These are phyloP conservation scores for Inga oerstediana DNA, from an alignment of 306 rosid species.

Conservation along the genomic window DNA sequence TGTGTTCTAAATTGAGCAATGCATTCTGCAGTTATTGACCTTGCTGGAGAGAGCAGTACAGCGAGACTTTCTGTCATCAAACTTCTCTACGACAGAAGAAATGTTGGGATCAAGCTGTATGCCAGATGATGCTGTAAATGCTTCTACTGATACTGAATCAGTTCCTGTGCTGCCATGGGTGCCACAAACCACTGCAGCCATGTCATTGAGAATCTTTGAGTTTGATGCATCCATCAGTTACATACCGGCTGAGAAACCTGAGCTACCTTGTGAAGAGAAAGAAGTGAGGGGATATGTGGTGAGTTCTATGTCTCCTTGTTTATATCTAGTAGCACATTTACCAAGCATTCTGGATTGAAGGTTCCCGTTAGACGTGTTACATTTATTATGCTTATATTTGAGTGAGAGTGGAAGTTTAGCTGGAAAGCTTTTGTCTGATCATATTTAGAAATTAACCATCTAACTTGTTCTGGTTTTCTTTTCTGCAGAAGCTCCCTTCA, in stretches of 20 bases:
- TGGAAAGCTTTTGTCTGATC: slow-evolving; percentile 10
- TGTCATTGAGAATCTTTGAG: slow-evolving; percentile 84
- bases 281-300: slow-evolving; percentile 55
- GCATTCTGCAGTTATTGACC: slow-evolving; percentile 67
- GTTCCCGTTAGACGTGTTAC: slow-evolving; percentile 5
- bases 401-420: neutral
- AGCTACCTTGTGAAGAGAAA: slow-evolving; percentile 48
- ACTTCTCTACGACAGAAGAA: slow-evolving; percentile 71
- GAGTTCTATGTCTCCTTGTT: slow-evolving; percentile 38
- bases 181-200: slow-evolving; percentile 85
- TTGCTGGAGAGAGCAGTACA: slow-evolving; percentile 67
- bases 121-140: slow-evolving; percentile 40
- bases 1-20: slow-evolving; percentile 29
- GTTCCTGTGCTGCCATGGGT: slow-evolving; percentile 86
- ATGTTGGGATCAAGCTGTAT: slow-evolving; percentile 57
- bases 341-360: slow-evolving; percentile 20
- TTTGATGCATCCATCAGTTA: slow-evolving; percentile 74
- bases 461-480: slow-evolving; percentile 28
- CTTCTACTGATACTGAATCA: slow-evolving; percentile 51
- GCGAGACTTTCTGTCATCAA: slow-evolving; percentile 74
- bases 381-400: slow-evolving; percentile 7
- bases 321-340: neutral
- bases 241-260: slow-evolving; percentile 56
- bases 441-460: slow-evolving; percentile 5
- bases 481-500: slow-evolving; percentile 65